Percentiles rank a stretch among this genome's conserved stretches.
Evolutionary conservation across 768 basidiomycete genomes (phyloP).

Genomic region (Pulveroboletus sp.): DNA sequence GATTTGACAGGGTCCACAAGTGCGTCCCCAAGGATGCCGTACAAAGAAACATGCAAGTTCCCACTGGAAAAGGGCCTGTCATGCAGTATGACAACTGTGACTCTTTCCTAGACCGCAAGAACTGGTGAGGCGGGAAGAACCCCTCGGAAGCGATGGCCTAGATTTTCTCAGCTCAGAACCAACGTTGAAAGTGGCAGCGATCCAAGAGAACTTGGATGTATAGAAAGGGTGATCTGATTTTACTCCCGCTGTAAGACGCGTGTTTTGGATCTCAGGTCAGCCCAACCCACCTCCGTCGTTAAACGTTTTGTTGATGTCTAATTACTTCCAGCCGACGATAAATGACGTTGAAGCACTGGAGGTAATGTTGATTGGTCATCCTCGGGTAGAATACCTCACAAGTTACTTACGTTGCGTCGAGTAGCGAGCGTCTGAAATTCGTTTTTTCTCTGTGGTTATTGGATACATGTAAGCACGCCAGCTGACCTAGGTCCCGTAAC

Average conservation of each 20-base stretch:
- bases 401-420: conserved; percentile 8
- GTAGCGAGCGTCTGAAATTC: neutral
- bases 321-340: neutral
- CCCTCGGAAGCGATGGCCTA: conserved; percentile 16
- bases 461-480: too few relatives aligned
- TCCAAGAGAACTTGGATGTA: conserved; percentile 22
- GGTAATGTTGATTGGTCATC: too few relatives aligned
- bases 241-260: conserved; percentile 6
- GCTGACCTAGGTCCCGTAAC: too few relatives aligned
- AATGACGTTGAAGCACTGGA: neutral
- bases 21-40: conserved; percentile 31
- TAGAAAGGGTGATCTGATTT: too few relatives aligned
- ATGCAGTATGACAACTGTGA: conserved; percentile 35
- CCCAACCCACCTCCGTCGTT: too few relatives aligned
- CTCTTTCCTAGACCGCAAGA: conserved; percentile 28
- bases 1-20: conserved; percentile 28
- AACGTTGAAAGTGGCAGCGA: conserved; percentile 17
- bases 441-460: too few relatives aligned
- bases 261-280: conserved; percentile 9
- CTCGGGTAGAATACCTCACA: too few relatives aligned
- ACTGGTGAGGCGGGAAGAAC: conserved; percentile 15
- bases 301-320: neutral
- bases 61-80: too few relatives aligned
- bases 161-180: conserved; percentile 14
- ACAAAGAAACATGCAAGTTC: conserved; percentile 20